Evolutionary conservation across 106 monocot species (phyloP), one percentile per base, ranked within the genome.

Genomic region (Dioscorea dumetorum): DNA sequence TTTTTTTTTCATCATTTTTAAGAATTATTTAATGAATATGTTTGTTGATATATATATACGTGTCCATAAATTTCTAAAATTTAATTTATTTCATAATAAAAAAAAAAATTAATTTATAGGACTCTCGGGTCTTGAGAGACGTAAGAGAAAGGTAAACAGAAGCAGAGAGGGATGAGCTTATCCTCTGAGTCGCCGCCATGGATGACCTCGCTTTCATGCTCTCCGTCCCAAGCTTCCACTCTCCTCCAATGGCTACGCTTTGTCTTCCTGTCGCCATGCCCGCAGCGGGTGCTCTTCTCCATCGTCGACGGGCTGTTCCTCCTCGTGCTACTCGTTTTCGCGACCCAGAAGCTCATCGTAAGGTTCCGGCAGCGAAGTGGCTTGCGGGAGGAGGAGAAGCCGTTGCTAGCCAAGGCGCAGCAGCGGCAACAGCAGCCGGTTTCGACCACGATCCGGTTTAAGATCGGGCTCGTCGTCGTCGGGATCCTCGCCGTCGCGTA

Each of bases 251-350:
- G 80, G 84, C 78, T 85, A 52, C 60, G 74, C 22, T 91, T 88
- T 81, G n/a, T 90, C 69, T 83, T 83, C 81, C 79, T 91, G 11
- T 95, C 95, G 9, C 88, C 83, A 0, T 95, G 95, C 68, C 76
- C 88, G 0, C 95, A 81, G 73, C 76, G 85, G 15, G 52, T 72
- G 28, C 72, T 91, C 61, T 80, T 86, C 66, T 78, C 83, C 67
- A 79, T 77, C 63, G 58, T 78, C 23, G 83, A 91, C 67, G 64
- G 70, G n/a, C 50, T 88, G 23, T 84, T 88, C 83, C 85, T 88
- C 16, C 61, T 85, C 48, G 24, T 58, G 67, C 72, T 95, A 48
- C 35, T 77, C 57, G 12, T 74, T 72, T 34, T 81, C 73, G 63
- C 78, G 60, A 7, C 69, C 33, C 70, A 61, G 22, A 82, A 68